A percentile compares a stretch with the other conserved stretches of the same genome.
Evolutionary conservation across 495 filamentous ascomycete species (phyloP).

Genomic region (Neurospora terricola): DNA sequence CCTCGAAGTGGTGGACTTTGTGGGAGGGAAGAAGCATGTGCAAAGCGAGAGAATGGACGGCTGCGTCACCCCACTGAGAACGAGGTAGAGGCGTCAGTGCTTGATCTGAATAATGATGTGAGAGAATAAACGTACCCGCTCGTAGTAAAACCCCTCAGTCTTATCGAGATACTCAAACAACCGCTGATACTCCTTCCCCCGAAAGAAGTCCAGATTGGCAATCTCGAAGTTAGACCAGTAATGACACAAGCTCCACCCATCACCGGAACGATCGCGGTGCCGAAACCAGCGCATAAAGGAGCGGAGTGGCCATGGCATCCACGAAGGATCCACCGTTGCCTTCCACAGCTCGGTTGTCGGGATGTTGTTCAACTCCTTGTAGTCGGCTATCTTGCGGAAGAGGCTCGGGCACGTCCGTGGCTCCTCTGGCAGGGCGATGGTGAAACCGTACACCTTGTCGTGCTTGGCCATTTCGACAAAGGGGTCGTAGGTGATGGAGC

Average conservation of each 20-base stretch:
- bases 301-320: conserved; percentile 32
- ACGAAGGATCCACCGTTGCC: conserved; percentile 28
- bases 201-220: conserved; percentile 43
- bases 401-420: conserved; percentile 38
- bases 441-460: conserved; percentile 43
- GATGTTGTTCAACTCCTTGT: conserved; percentile 27
- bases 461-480: conserved; percentile 44
- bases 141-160: conserved; percentile 43
- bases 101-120: background rate
- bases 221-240: conserved; percentile 53
- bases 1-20: conserved; percentile 44
- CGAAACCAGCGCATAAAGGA: conserved; percentile 24
- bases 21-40: conserved; percentile 39
- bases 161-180: conserved; percentile 38
- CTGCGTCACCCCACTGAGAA: conserved; percentile 42
- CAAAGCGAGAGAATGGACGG: conserved; percentile 42
- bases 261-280: conserved; percentile 26
- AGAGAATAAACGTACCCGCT: conserved; percentile 25
- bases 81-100: background rate
- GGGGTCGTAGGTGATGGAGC: conserved; percentile 46
- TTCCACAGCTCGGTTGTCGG: conserved; percentile 29
- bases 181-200: conserved; percentile 34
- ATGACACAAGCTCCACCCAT: conserved; percentile 43
- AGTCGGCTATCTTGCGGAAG: conserved; percentile 37
- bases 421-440: conserved; percentile 41